These are phyloP conservation scores for Ophiocordyceps australis DNA, from an alignment of 2,329 filamentous ascomycete species.

Conservation along the genomic window DNA sequence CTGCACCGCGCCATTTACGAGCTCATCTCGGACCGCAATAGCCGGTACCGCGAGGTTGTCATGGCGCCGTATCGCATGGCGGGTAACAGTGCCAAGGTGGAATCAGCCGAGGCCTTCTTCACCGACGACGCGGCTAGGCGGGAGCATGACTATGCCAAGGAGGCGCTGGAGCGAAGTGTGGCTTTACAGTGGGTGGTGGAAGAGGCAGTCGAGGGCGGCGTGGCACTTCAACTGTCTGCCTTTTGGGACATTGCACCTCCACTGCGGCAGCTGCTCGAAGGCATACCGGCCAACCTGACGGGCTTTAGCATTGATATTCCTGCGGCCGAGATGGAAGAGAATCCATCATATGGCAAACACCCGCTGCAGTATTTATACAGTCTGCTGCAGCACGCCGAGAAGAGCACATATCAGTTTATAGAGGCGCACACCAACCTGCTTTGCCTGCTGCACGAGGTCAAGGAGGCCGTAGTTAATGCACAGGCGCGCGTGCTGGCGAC, in stretches of 20 bases:
- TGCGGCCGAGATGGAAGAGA: conserved; percentile 63
- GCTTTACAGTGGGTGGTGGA: conserved; percentile 68
- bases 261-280: conserved; percentile 59
- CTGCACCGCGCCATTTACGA: conserved; percentile 76
- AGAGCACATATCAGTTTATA: conserved; percentile 91
- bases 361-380: conserved; percentile 85
- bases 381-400: conserved; percentile 71
- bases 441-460: conserved; percentile 80
- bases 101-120: conserved; percentile 69
- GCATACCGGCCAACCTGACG: conserved; percentile 44
- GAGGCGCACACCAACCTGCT: conserved; percentile 84
- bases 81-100: conserved; percentile 61
- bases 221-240: conserved; percentile 78
- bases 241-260: conserved; percentile 97
- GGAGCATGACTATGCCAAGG: conserved; percentile 49
- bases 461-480: conserved; percentile 56
- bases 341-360: conserved; percentile 60
- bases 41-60: conserved; percentile 72
- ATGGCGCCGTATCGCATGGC: conserved; percentile 61
- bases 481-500: conserved; percentile 49
- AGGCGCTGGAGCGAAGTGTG: conserved; percentile 54
- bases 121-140: conserved; percentile 57
- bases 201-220: conserved; percentile 67
- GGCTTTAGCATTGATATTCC: conserved; percentile 64
- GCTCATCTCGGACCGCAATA: conserved; percentile 67